Percentiles rank a stretch among this genome's conserved stretches.
Evolutionary conservation across 1,284 basidiomycete genomes (phyloP).

Genomic region (Cutaneotrichosporon mucoides): DNA sequence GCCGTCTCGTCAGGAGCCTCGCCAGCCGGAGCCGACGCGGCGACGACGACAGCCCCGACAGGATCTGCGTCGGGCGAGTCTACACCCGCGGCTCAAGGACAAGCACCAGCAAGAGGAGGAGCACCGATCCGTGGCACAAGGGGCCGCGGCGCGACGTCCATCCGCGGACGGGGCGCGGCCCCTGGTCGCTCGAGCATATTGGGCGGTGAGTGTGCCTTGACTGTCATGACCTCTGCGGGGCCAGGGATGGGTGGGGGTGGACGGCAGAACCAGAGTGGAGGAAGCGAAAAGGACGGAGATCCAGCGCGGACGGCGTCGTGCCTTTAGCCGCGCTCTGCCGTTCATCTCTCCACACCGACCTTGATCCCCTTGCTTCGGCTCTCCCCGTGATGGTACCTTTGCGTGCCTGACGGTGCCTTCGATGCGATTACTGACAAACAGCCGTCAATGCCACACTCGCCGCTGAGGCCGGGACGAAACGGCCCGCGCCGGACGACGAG

Average conservation of each 20-base stretch:
- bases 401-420: constrained; percentile 4
- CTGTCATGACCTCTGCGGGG: constrained; percentile 4
- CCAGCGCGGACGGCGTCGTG: too few relatives aligned
- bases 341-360: too few relatives aligned
- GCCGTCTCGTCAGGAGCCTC: constrained; percentile 2
- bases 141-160: not conserved
- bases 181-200: constrained; percentile 8
- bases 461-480: constrained; percentile 9
- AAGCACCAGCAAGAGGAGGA: not conserved
- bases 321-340: too few relatives aligned
- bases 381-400: constrained; percentile 16
- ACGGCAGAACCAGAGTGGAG: too few relatives aligned
- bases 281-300: too few relatives aligned
- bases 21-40: not conserved
- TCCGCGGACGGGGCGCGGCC: constrained; percentile 10
- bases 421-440: constrained; percentile 15
- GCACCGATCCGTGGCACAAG: not conserved
- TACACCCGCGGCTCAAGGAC: not conserved
- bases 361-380: too few relatives aligned
- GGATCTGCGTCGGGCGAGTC: not conserved
- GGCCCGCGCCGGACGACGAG: constrained; percentile 17
- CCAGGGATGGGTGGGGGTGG: too few relatives aligned
- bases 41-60: not conserved
- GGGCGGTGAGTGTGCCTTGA: constrained; percentile 9
- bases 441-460: constrained; percentile 42